Evolutionary conservation across 768 basidiomycete species (phyloP), one percentile per base, ranked within the genome.

Genomic region (Hygrophorus pudorinus): DNA sequence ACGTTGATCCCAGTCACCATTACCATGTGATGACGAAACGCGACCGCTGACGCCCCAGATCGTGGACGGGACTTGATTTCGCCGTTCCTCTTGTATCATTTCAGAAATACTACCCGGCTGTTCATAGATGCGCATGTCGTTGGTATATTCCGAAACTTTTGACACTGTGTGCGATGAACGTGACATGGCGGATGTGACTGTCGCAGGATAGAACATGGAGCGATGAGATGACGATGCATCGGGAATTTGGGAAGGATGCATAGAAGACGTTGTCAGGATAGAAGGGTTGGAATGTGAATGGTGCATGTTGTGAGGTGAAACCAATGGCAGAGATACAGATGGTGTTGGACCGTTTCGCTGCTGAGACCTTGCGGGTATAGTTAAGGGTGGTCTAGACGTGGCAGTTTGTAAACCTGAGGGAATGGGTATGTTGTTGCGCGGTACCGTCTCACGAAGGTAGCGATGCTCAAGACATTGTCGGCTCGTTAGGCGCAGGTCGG

Each of bases 391-490:
- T 44, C 41, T 61, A 20, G 65, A 60, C 24, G 64, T 60, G 40
- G 73, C 63, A 16, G 62, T 56, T 45, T 66, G 69, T 41, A 77
- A 58, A 33, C 71, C 70, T 20, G 75, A 64, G 44, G 80, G 79
- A 49, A 79, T 64, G 14, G 79, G 79, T 16, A 82, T 78, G 53
- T 75, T 68, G 51, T 82, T 82, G 39, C 76, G 72, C 29, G 74
- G 77, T 48, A 70, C 66, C 10, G 85, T 88, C 63, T 96, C 88
- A 47, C 73, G 73, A 45, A 97, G 78, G 68, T 98, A 99, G 11
- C 79, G 71, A 60, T 97, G 92, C 27, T 90, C 77, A 49, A 96
- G 66, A 59, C 92, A 94, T 59, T 93, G 78, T 39, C 73, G 73
- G 46, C 88, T 85, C 1, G 92, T 96, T 39, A 97, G 70, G 21